Conservation (phyloP, 768 basidiomycete species). For the Termitomyces sp. region DNA sequence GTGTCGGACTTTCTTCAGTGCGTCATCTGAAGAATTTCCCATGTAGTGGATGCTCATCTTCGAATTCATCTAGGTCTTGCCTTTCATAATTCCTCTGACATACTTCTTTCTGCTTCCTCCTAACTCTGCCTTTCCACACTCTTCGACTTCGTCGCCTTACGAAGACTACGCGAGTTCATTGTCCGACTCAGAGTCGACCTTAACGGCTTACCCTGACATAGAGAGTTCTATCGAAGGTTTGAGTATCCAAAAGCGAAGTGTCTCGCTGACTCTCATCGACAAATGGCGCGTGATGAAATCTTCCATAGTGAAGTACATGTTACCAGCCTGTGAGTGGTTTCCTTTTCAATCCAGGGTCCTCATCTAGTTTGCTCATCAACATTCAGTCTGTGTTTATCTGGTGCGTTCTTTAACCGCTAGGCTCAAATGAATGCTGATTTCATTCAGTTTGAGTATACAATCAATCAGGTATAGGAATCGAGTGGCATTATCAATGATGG, state of each 20-base stretch:
- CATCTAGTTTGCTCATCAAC: background rate
- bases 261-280: conserved; percentile 59
- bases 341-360: background rate
- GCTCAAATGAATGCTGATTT: background rate
- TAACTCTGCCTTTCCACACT: conserved; percentile 43
- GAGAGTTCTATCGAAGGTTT: conserved; percentile 41
- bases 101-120: conserved; percentile 78
- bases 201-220: conserved; percentile 27
- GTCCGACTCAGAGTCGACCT: conserved; percentile 16
- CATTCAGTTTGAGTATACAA: conserved; percentile 80
- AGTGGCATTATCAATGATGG: background rate
- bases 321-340: conserved; percentile 75
- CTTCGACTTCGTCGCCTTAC: conserved; percentile 28
- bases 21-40: conserved; percentile 18
- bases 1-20: conserved; percentile 82
- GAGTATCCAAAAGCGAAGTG: conserved; percentile 34
- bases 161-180: conserved; percentile 33
- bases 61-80: conserved; percentile 62
- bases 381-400: conserved; percentile 38
- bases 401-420: conserved; percentile 25
- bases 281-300: conserved; percentile 83
- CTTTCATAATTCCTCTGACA: conserved; percentile 71
- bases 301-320: conserved; percentile 78
- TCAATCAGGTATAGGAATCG: conserved; percentile 64
- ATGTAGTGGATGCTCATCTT: background rate